Conservation (phyloP, 2,329 filamentous ascomycete genomes). For the Arachnomyces sp. region DNA sequence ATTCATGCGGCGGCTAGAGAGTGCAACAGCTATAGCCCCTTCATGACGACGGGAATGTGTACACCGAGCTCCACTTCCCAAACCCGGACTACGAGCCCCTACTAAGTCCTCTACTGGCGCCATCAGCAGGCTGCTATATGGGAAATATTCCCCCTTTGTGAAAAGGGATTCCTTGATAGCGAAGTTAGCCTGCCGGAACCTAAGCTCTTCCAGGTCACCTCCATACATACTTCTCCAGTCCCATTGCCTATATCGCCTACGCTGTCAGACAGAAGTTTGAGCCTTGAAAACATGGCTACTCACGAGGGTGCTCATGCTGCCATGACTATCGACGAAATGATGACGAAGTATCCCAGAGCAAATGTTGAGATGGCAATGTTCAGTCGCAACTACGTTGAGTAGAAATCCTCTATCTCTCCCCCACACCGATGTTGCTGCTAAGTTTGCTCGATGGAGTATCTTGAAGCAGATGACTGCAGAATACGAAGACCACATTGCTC, state of each 20-base stretch:
- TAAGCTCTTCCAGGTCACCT: too few species aligned
- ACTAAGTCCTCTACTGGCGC: constrained; percentile 4
- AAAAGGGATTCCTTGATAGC: constrained; percentile 1
- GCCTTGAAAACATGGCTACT: too few species aligned
- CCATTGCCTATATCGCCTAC: too few species aligned
- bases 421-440: not conserved
- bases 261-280: too few species aligned
- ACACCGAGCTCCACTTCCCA: constrained; percentile 8
- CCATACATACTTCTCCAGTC: too few species aligned
- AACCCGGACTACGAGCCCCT: constrained; percentile 13
- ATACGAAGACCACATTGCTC: not conserved
- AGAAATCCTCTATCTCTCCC: not conserved
- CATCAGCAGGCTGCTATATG: not conserved
- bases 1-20: too few species aligned
- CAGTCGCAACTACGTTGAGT: not conserved
- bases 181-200: not conserved
- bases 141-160: constrained; percentile 3
- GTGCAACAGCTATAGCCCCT: too few species aligned
- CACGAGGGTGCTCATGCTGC: too few species aligned
- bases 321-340: constrained; percentile 4
- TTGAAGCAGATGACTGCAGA: not conserved
- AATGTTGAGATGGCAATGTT: constrained; percentile 2
- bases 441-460: not conserved
- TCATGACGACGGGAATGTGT: constrained; percentile 13
- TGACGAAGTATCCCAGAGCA: not conserved